Percentiles rank a stretch among this genome's conserved stretches.
phyloP scores from a whole-genome alignment of 139 green algal species.

The Zygnema circumcarinatum region DNA sequence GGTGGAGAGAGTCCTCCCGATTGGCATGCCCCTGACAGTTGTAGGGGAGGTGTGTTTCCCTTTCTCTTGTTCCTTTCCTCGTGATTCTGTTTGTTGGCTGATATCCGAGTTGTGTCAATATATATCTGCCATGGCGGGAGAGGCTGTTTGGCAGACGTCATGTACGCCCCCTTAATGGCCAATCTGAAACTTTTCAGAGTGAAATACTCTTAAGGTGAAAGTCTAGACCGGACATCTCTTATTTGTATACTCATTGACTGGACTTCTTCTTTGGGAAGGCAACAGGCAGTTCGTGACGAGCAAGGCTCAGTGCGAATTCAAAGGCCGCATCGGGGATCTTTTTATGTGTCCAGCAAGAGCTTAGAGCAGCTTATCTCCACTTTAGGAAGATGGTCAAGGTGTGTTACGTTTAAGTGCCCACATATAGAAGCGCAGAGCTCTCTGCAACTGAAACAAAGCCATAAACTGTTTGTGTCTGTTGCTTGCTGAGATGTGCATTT shows the following conservation, averaged over 20 bases:
- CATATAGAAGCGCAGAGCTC: too few species aligned
- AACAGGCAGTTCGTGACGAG: slow-evolving; percentile 17
- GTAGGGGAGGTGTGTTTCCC: slow-evolving; percentile 51
- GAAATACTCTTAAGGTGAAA: too few species aligned
- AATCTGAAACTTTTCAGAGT: not conserved
- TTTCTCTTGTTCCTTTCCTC: not conserved
- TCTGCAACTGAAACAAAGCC: too few species aligned
- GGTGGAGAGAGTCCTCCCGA: slow-evolving; percentile 56
- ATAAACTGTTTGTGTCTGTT: too few species aligned
- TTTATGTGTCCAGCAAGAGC: slow-evolving; percentile 40
- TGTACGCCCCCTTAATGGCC: not conserved
- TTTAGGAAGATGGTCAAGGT: slow-evolving; percentile 17
- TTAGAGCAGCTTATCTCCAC: slow-evolving; percentile 52
- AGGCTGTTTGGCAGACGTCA: not conserved
- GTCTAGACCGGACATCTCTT: too few species aligned
- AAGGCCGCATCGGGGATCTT: slow-evolving; percentile 23
- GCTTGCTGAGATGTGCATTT: too few species aligned
- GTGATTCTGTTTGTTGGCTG: too few species aligned
- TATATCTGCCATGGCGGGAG: not conserved
- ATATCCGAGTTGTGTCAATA: not conserved
- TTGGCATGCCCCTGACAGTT: slow-evolving; percentile 53
- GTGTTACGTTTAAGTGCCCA: too few species aligned
- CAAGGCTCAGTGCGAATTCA: slow-evolving; percentile 34
- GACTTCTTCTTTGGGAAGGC: too few species aligned
- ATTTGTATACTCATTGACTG: too few species aligned